Conservation (phyloP, 345 rosid genomes). For the Firmiana major region DNA sequence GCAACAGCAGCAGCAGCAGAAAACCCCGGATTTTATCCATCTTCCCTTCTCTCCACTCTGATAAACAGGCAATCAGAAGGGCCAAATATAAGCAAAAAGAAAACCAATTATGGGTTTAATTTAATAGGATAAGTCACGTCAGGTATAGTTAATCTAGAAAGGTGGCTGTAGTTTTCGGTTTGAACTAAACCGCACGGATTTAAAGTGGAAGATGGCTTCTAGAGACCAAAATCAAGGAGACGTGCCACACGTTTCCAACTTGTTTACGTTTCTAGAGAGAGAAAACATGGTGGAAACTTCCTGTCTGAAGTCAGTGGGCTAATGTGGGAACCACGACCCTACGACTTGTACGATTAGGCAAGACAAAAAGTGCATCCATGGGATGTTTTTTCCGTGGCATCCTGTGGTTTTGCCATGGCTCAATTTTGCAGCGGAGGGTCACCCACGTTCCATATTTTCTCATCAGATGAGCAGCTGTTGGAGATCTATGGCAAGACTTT, state of each 20-base stretch:
- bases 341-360: not conserved
- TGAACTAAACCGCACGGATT: not conserved
- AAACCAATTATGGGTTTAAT: not conserved
- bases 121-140: not conserved
- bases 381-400: not conserved
- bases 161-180: constrained; percentile 22
- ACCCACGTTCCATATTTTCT: not conserved
- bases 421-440: not conserved
- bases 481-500: not conserved
- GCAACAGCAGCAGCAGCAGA: constrained; percentile 4
- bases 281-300: not conserved
- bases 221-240: constrained; percentile 4
- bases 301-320: not conserved
- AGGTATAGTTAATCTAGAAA: constrained; percentile 13
- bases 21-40: not conserved
- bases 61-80: not conserved
- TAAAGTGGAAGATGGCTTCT: constrained; percentile 11
- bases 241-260: constrained; percentile 24
- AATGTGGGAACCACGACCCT: not conserved
- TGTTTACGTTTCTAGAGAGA: constrained; percentile 19
- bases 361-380: not conserved
- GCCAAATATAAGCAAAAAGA: not conserved
- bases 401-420: not conserved
- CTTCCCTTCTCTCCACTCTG: not conserved
- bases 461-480: not conserved